Percentiles rank a stretch among this genome's conserved stretches.
phyloP scores from a whole-genome alignment of 2,329 filamentous ascomycete species.

The Paracamarosporium sp. region DNA sequence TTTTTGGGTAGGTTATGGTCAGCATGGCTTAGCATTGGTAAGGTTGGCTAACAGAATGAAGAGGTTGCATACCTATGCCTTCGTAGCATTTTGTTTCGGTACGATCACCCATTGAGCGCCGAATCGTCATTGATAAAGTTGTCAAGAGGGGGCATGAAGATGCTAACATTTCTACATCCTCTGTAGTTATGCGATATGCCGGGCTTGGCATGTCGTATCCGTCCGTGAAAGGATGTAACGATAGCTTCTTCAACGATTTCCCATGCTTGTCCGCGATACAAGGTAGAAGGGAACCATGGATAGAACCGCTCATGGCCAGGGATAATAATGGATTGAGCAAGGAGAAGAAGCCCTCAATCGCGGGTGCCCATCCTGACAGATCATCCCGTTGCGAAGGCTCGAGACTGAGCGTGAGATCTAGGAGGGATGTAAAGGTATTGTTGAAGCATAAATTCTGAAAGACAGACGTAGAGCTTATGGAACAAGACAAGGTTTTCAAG shows the following conservation, averaged over 20 bases:
- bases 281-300: not conserved
- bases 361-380: not conserved
- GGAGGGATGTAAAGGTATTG: not conserved
- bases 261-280: not conserved
- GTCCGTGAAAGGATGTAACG: not conserved
- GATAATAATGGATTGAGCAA: not conserved
- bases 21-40: too few species aligned
- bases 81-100: not conserved
- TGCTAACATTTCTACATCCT: not conserved
- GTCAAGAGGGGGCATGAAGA: not conserved
- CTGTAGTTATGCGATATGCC: not conserved
- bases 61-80: not conserved
- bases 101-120: not conserved
- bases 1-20: not conserved
- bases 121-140: not conserved
- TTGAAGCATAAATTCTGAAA: not conserved
- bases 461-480: not conserved
- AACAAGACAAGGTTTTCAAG: not conserved
- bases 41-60: too few species aligned
- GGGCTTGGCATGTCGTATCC: too few species aligned
- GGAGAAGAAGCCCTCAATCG: not conserved
- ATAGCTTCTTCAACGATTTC: not conserved
- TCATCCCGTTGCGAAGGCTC: not conserved
- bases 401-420: not conserved
- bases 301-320: not conserved